Evolutionary conservation across 164 flowering plant genomes (phyloP).

Genomic region (Umbilicus rupestris): DNA sequence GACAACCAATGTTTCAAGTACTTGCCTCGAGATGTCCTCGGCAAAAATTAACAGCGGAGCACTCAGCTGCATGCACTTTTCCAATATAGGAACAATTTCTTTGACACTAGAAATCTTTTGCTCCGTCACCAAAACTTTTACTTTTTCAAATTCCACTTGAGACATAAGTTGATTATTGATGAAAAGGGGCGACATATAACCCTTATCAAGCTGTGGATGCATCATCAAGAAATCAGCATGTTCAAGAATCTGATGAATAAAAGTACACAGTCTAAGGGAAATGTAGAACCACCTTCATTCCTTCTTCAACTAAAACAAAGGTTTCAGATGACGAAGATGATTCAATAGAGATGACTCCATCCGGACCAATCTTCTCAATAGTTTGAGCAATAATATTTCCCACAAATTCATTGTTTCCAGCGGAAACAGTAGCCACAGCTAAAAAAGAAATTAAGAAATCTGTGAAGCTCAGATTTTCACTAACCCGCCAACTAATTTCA

Average conservation of each 20-base stretch:
- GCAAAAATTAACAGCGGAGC: conserved; percentile 80
- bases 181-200: conserved; percentile 76
- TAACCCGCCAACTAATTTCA: neutral
- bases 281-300: conserved; percentile 59
- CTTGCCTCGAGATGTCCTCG: conserved; percentile 58
- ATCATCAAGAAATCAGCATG: conserved; percentile 8
- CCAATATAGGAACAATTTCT: conserved; percentile 68
- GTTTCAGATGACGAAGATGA: conserved; percentile 75
- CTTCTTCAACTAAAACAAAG: conserved; percentile 64
- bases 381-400: conserved; percentile 84
- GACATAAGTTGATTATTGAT: conserved; percentile 62
- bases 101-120: conserved; percentile 50
- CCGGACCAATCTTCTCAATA: conserved; percentile 68
- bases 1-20: conserved; percentile 53
- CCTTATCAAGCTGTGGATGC: conserved; percentile 70
- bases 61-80: conserved; percentile 72
- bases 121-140: conserved; percentile 78
- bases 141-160: conserved; percentile 70
- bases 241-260: neutral
- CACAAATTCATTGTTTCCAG: conserved; percentile 85
- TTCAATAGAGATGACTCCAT: conserved; percentile 79
- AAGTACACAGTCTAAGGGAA: neutral
- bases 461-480: neutral
- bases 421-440: conserved; percentile 90
- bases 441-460: conserved; percentile 13